Percentiles rank a stretch among this genome's conserved stretches.
Conservation (phyloP, 192 early-diverging fungal species). For the Coemansia sp. region DNA sequence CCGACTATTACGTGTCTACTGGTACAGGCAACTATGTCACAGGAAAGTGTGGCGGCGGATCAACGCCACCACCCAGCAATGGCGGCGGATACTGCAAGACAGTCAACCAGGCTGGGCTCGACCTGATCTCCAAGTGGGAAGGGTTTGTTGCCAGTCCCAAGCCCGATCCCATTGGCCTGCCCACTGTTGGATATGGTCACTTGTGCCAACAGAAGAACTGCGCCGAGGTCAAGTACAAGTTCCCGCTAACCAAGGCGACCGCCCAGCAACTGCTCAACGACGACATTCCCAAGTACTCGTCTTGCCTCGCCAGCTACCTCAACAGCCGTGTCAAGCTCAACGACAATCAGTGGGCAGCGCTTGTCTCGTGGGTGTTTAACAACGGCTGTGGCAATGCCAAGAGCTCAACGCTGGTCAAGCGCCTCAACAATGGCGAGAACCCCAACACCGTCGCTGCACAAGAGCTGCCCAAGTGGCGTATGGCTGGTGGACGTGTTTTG, state of each 20-base stretch:
- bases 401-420: conserved; percentile 38
- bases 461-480: conserved; percentile 50
- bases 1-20: background rate
- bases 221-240: conserved; percentile 38
- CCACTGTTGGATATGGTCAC: conserved; percentile 55
- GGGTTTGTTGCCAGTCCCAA: conserved; percentile 48
- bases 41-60: conserved; percentile 15
- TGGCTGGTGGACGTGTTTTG: conserved; percentile 41
- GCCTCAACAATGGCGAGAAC: conserved; percentile 40
- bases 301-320: conserved; percentile 31
- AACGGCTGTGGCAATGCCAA: conserved; percentile 38
- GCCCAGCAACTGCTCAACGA: conserved; percentile 36
- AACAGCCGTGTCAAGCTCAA: conserved; percentile 39
- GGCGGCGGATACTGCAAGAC: background rate
- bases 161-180: conserved; percentile 55
- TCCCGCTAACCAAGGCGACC: conserved; percentile 36
- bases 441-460: conserved; percentile 34
- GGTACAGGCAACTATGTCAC: conserved; percentile 32
- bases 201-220: conserved; percentile 33
- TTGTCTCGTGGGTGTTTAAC: conserved; percentile 51
- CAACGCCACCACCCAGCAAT: background rate
- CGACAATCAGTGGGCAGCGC: conserved; percentile 46
- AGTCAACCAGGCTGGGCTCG: conserved; percentile 33
- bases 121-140: conserved; percentile 42
- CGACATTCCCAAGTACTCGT: conserved; percentile 35